Evolutionary conservation across 306 rosid species (phyloP).

Genomic region (Pachyrhizus erosus): DNA sequence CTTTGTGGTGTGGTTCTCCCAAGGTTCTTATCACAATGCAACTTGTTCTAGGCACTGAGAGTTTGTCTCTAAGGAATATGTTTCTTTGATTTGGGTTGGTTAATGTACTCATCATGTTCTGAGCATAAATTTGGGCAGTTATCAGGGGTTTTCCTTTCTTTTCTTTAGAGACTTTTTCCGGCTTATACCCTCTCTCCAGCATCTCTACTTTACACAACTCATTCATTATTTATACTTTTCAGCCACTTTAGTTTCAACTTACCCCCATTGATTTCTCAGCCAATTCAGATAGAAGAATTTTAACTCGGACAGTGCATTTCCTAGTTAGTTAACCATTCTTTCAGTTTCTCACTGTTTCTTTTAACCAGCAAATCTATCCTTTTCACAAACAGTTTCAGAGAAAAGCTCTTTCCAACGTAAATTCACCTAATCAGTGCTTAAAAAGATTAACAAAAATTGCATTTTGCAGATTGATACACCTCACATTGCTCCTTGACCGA

Average conservation of each 20-base stretch:
- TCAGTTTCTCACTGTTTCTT: not conserved
- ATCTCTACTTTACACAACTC: not conserved
- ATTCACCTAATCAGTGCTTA: not conserved
- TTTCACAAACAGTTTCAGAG: not conserved
- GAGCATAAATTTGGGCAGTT: not conserved
- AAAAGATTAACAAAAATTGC: not conserved
- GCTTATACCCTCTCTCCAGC: not conserved
- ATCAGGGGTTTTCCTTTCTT: not conserved
- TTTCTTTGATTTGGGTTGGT: slow-evolving; percentile 3
- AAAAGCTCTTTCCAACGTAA: not conserved
- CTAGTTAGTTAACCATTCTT: not conserved
- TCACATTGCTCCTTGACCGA: not conserved
- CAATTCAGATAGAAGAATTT: not conserved
- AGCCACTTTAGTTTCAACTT: not conserved
- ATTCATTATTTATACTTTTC: not conserved
- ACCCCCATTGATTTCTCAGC: not conserved
- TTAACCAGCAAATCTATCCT: not conserved
- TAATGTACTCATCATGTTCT: not conserved
- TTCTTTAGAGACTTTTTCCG: not conserved
- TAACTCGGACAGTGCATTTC: not conserved
- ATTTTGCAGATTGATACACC: not conserved
- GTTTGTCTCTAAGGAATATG: not conserved
- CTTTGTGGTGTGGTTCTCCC: too few species aligned
- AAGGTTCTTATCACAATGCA: too few species aligned
- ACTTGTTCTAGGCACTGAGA: not conserved